These are phyloP conservation scores for Penicillium longicatenatum DNA, from an alignment of 495 filamentous ascomycete genomes.

Conservation along the genomic window DNA sequence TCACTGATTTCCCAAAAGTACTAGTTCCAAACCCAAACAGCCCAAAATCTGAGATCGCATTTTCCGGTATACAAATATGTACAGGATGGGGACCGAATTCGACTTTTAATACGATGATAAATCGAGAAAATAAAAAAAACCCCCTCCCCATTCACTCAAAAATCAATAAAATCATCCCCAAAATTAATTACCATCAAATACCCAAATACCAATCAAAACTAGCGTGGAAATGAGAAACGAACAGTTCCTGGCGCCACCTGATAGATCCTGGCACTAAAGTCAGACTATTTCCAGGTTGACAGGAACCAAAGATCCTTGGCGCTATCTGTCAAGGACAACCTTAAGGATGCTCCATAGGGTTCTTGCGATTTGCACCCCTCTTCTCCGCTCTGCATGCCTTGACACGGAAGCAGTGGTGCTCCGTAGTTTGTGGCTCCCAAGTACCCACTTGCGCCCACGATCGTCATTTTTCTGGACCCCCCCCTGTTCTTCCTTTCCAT, in stretches of 20 bases:
- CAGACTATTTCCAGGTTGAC: conserved; percentile 27
- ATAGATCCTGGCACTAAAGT: conserved; percentile 25
- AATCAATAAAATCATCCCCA: background rate
- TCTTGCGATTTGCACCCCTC: conserved; percentile 24
- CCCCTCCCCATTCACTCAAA: too few species aligned
- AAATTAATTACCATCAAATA: conserved; percentile 11
- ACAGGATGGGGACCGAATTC: too few species aligned
- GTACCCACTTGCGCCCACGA: conserved; percentile 41
- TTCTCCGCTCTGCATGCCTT: conserved; percentile 32
- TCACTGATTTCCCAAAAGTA: background rate
- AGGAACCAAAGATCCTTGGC: conserved; percentile 35
- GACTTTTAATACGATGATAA: too few species aligned
- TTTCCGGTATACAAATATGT: background rate
- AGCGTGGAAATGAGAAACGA: conserved; percentile 13
- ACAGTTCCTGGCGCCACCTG: conserved; percentile 29
- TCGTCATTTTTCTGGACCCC: conserved; percentile 46
- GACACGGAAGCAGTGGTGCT: conserved; percentile 16
- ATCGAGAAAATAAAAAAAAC: too few species aligned
- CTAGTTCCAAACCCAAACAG: background rate
- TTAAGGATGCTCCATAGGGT: conserved; percentile 31
- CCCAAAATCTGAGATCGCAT: background rate
- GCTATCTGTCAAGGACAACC: conserved; percentile 41
- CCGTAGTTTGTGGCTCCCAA: conserved; percentile 38
- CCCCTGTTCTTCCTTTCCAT: conserved; percentile 39
- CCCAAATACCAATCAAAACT: conserved; percentile 9